Evolutionary conservation across 345 rosid species (phyloP).

Genomic region (Rhodamnia argentea): DNA sequence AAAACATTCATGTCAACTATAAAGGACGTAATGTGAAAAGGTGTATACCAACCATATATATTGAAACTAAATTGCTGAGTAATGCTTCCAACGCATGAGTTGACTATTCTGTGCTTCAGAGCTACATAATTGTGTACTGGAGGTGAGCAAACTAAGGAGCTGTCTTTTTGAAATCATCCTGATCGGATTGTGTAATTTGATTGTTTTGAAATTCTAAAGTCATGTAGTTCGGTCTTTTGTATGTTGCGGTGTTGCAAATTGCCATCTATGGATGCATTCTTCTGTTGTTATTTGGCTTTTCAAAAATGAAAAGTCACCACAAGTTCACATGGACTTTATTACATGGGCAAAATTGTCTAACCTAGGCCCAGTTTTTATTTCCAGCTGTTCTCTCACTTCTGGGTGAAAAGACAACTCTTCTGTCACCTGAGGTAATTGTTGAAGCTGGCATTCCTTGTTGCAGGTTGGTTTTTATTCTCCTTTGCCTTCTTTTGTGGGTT

Average conservation of each 20-base stretch:
- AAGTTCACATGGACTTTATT: not conserved
- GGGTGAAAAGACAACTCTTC: constrained; percentile 98
- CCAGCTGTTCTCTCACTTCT: constrained; percentile 78
- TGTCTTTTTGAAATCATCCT: not conserved
- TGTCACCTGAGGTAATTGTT: constrained; percentile 77
- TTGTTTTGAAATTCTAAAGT: not conserved
- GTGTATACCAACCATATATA: not conserved
- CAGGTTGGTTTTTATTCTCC: constrained; percentile 43
- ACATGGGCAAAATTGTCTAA: not conserved
- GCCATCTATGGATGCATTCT: not conserved
- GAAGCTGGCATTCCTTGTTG: constrained; percentile 93
- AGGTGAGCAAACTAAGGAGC: not conserved
- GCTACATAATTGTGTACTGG: not conserved
- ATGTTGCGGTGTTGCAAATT: not conserved
- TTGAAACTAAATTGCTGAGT: not conserved
- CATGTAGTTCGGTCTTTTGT: not conserved
- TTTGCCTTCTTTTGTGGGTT: not conserved
- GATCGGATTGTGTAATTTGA: not conserved
- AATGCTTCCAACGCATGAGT: not conserved
- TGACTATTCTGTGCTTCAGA: not conserved
- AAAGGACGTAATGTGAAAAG: not conserved
- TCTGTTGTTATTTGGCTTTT: not conserved
- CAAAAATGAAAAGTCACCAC: not conserved
- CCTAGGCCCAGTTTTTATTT: constrained; percentile 13
- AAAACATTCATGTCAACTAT: not conserved